Evolutionary conservation across 345 rosid species (phyloP), one percentile per base, ranked within the genome.

Genomic region (Lepidium aucheri): DNA sequence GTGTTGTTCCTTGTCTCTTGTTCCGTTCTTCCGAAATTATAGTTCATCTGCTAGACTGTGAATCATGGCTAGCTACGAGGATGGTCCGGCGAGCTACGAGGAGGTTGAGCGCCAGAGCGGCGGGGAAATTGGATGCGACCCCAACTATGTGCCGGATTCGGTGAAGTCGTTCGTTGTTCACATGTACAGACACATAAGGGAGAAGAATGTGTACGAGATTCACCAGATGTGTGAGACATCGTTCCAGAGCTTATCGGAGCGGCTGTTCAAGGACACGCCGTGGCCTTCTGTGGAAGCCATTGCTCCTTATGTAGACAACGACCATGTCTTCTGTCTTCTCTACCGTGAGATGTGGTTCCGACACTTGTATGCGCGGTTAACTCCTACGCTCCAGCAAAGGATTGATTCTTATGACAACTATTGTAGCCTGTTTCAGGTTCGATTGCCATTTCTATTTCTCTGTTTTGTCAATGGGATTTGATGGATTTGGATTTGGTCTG

Each of bases 311-410:
- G 99, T 94, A 1, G 99, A 94, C 66, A 91, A 94, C 40, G 99
- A 94, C 55, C 97, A 84, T 43, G 99, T 94, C 0, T 94, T 94
- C 67, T 91, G 99, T 68, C 84, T 94, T 46, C 85, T 94, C 1
- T 94, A 94, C 69, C 95, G 96, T 8, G 99, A 94, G 93, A 88
- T 94, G 99, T 94, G 99, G 99, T 94, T 85, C 70, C 81, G 99
- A 20, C 99, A 94, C 46, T 77, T 94, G 53, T 94, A 85, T 30
- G 99, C 97, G n/a, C 82, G 97, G 64, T 82, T 89, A 6, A 80
- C 96, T 1, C 99, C 99, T 30, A 91, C 95, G 5, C 76, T 84
- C 35, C 84, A 84, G 80, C 99, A 94, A 87, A 80, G 99, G 83
- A 89, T 94, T 43, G 99, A 94, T 65, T 86, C 96, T 17, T 94